phyloP scores from a whole-genome alignment of 495 filamentous ascomycete genomes.

The Podospora pseudocomata region DNA sequence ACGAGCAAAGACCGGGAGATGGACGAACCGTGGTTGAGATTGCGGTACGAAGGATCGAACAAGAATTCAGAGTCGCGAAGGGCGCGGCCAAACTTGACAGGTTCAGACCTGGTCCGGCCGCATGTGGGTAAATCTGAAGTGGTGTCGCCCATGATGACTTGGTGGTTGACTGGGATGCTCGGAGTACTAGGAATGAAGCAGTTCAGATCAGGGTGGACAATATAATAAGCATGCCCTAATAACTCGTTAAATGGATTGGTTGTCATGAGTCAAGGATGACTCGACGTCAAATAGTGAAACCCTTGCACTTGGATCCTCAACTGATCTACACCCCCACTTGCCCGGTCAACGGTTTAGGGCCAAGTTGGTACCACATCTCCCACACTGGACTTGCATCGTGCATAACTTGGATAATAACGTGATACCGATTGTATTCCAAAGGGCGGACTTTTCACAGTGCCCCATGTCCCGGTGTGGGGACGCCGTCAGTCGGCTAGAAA shows the following conservation, averaged over 20 bases:
- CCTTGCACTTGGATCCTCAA: neutral
- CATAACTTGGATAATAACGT: neutral
- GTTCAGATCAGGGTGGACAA: neutral
- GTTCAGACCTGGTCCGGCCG: neutral
- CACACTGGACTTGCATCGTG: neutral
- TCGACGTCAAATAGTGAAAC: neutral
- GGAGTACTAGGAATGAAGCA: neutral
- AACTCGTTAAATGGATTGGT: neutral
- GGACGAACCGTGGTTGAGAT: slow-evolving; percentile 75
- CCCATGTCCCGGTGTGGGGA: neutral
- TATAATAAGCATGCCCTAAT: neutral
- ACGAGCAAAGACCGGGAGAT: neutral
- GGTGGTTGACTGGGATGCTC: neutral
- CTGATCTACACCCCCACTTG: neutral
- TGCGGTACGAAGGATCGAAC: slow-evolving; percentile 62
- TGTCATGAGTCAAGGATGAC: neutral
- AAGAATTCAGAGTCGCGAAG: slow-evolving; percentile 65
- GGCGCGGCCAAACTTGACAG: slow-evolving; percentile 49
- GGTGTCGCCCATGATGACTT: neutral
- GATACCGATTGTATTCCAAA: neutral
- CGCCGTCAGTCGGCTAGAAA: neutral
- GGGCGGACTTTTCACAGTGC: neutral
- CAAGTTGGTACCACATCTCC: neutral
- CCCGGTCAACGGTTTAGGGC: neutral
- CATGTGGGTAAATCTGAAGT: neutral